These are phyloP conservation scores for Mariannaea elegans DNA, from an alignment of 2,329 filamentous ascomycete species.

Conservation along the genomic window DNA sequence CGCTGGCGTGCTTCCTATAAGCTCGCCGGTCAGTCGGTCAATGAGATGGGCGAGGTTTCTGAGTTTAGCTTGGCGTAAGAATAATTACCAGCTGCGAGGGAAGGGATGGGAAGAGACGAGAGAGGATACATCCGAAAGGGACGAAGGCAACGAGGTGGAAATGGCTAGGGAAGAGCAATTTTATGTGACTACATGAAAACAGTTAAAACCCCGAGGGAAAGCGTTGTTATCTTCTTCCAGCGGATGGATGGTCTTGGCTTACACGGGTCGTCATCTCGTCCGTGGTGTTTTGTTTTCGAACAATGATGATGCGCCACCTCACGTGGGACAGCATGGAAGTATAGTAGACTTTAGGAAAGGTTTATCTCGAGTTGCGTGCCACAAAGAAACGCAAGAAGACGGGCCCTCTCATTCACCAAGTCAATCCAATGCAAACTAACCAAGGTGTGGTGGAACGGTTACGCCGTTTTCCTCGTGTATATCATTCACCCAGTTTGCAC, in stretches of 20 bases:
- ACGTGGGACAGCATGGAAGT: conserved; percentile 3
- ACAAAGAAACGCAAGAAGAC: too few species aligned
- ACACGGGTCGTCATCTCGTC: not conserved
- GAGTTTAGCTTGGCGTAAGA: conserved; percentile 76
- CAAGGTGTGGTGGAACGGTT: too few species aligned
- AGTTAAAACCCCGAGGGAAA: conserved; percentile 7
- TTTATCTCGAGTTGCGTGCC: too few species aligned
- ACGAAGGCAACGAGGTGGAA: not conserved
- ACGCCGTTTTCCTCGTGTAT: too few species aligned
- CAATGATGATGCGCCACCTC: too few species aligned
- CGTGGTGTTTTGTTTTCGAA: not conserved
- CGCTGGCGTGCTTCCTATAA: conserved; percentile 88
- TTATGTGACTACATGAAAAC: not conserved
- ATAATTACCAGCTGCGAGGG: conserved; percentile 4
- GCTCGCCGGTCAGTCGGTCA: conserved; percentile 70
- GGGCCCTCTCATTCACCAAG: too few species aligned
- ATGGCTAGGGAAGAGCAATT: not conserved
- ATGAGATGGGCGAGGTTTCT: conserved; percentile 86
- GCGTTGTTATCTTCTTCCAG: conserved; percentile 7
- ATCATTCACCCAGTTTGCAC: not conserved
- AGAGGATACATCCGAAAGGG: not conserved
- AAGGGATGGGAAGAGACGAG: conserved; percentile 5
- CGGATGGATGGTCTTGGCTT: conserved; percentile 7
- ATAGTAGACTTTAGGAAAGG: conserved; percentile 15
- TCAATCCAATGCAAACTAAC: too few species aligned